Evolutionary conservation across 23 red algal species (phyloP).

Genomic region (Cyanidioschyzon merolae): DNA sequence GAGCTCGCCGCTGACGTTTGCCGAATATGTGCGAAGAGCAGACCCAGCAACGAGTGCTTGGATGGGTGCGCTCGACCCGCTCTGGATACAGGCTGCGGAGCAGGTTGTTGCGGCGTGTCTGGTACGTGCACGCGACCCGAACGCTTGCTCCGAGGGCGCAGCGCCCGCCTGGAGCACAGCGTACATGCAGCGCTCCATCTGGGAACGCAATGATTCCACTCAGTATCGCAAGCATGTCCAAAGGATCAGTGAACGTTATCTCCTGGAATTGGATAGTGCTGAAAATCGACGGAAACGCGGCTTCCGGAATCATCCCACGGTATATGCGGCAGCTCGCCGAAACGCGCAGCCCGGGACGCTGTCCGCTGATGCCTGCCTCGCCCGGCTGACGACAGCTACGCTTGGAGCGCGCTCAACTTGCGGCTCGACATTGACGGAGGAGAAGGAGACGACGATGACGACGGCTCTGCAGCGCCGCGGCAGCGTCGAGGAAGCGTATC

Average conservation of each 20-base stretch:
- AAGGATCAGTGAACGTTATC: neutral
- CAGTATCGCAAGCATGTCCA: neutral
- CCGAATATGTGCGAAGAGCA: neutral
- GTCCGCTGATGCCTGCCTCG: neutral
- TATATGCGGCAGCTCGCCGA: neutral
- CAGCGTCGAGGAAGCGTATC: neutral
- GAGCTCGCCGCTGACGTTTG: neutral
- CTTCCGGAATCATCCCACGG: neutral
- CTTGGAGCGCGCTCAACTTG: neutral
- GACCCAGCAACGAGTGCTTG: neutral
- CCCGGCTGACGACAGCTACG: neutral
- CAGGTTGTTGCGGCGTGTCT: neutral
- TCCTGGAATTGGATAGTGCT: neutral
- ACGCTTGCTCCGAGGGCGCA: too few relatives aligned
- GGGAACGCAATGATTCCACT: neutral
- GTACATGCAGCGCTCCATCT: too few relatives aligned
- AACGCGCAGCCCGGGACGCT: neutral
- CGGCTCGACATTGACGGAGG: neutral
- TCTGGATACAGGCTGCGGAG: neutral
- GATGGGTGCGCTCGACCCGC: neutral
- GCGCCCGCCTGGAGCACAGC: too few relatives aligned
- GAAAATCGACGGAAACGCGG: conserved; percentile 10
- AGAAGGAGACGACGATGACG: neutral
- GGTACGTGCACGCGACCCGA: too few relatives aligned
- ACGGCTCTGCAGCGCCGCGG: neutral